Evolutionary conservation across 2,329 filamentous ascomycete species (phyloP).

Genomic region (Claviceps capensis): DNA sequence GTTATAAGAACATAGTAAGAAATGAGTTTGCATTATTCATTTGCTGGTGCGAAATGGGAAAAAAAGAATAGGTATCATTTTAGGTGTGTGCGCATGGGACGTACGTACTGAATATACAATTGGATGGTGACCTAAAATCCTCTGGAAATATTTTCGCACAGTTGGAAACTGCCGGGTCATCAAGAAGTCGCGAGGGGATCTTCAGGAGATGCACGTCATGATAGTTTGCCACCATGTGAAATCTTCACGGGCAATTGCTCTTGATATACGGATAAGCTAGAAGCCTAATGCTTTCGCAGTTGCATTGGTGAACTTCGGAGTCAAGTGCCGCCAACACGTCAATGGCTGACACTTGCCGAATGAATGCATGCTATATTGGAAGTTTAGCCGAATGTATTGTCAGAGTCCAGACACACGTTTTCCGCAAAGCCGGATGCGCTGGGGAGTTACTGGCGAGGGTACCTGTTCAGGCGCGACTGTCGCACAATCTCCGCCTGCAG

Average conservation of each 20-base stretch:
- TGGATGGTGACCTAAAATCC: no score
- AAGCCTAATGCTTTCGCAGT: background rate
- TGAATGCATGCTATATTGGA: background rate
- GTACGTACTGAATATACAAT: no score
- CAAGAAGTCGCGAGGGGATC: no score
- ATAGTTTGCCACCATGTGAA: background rate
- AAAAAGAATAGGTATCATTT: background rate
- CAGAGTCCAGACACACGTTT: background rate
- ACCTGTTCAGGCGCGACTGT: background rate
- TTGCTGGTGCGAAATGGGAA: background rate
- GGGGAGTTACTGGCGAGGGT: background rate
- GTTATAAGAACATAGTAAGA: background rate
- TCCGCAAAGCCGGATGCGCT: background rate
- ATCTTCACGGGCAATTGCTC: background rate
- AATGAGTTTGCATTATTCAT: background rate
- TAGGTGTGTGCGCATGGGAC: background rate
- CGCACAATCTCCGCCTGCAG: slow-evolving; percentile 3
- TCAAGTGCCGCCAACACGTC: background rate
- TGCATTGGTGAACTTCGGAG: background rate
- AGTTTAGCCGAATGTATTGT: background rate
- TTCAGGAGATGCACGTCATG: background rate
- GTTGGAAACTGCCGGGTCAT: background rate
- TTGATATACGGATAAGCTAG: background rate
- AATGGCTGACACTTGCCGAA: background rate
- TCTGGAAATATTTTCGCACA: background rate